A percentile compares a stretch with the other conserved stretches of the same genome.
Conservation (phyloP, 1,284 basidiomycete species). For the Phenoliferia sp. region DNA sequence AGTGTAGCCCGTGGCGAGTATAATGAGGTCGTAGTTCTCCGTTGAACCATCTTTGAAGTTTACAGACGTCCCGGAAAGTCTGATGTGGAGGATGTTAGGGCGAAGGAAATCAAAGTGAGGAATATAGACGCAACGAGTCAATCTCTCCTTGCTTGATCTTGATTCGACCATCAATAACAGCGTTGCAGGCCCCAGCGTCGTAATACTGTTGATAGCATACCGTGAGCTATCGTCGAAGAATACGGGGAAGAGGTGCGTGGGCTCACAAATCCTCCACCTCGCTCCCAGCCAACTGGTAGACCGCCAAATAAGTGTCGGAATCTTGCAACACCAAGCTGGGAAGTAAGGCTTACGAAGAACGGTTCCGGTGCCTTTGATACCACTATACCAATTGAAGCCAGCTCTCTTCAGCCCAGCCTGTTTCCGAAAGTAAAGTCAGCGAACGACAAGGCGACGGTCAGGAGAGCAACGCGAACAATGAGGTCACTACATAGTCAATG, state of each 20-base stretch:
- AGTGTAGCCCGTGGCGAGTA: constrained; percentile 34
- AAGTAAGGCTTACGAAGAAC: not conserved
- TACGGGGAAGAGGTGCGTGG: too few relatives aligned
- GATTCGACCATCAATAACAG: constrained; percentile 32
- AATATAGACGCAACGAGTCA: not conserved
- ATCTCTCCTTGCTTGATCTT: constrained; percentile 40
- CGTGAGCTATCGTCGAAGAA: not conserved
- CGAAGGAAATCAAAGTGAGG: not conserved
- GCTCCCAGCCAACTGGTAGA: not conserved
- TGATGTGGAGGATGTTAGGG: not conserved
- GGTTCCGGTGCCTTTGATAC: not conserved
- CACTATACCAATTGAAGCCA: not conserved
- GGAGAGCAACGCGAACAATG: not conserved
- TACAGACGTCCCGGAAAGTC: constrained; percentile 33
- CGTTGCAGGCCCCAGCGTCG: not conserved
- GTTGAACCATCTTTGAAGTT: constrained; percentile 41
- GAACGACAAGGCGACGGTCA: too few relatives aligned
- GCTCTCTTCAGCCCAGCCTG: not conserved
- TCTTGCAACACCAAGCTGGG: not conserved
- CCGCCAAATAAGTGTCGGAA: not conserved
- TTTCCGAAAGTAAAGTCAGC: not conserved
- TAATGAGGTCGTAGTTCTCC: constrained; percentile 39
- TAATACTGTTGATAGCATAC: not conserved
- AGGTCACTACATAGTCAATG: not conserved
- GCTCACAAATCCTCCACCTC: not conserved